Evolutionary conservation across 129 eudicot species (phyloP), one percentile per base, ranked within the genome.

Genomic region (Dittrichia graveolens): DNA sequence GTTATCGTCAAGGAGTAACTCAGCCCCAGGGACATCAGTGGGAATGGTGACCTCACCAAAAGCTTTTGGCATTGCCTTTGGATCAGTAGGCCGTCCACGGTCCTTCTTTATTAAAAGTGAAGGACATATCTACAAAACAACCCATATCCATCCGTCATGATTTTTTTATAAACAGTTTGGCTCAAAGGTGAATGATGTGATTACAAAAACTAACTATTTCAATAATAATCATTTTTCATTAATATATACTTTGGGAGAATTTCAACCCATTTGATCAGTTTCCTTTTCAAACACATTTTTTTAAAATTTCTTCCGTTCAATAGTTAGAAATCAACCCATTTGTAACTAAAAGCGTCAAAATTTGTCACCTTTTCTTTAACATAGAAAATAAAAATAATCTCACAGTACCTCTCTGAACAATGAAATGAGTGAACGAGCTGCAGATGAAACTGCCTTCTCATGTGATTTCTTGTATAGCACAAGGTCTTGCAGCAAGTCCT

Each of bases 401-500:
- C 11, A 59, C 15, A 44, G 46, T 86, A 87, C 98, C 92, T 90
- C 96, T 87, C 98, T 85, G 75, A 93, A 93, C 81, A 93, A 84
- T 73, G 92, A 83, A 69, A 94, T 67, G 59, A 94, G 95, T 10
- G 98, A 87, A 16, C 98, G 95, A 61, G 98, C 98, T 55, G 98
- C 88, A 61, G 97, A 83, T 62, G 98, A 84, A 81, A 94, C 96
- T 39, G 98, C 83, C 70, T 94, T 94, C 81, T 94, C 98, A 46
- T 90, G 73, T 18, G 96, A 87, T 71, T 94, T 94, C 70, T 87
- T 90, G 74, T 94, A 94, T 58, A 90, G 74, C 58, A 90, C 96
- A 64, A 94, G 98, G 61, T 94, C 98, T 94, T 94, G 98, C 67
- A 94, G 89, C 87, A 94, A 79, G 71, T 90, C 96, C 70, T 94